phyloP scores from a whole-genome alignment of 2,329 filamentous ascomycete species.

The Purpureocillium takamizusanense region DNA sequence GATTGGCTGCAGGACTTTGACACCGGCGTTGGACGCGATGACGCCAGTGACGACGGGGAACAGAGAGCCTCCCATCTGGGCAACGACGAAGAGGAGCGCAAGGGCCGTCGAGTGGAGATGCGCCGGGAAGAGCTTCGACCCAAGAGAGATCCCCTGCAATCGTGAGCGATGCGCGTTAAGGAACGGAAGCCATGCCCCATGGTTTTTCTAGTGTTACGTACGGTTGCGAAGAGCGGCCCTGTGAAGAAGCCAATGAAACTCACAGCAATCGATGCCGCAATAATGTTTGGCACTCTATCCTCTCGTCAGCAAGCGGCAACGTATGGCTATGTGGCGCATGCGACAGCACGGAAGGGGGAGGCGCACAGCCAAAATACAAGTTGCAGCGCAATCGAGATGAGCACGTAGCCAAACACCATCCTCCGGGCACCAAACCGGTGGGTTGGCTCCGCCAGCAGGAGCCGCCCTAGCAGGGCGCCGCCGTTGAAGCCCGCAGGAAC shows the following conservation, averaged over 20 bases:
- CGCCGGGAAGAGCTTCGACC: constrained; percentile 38
- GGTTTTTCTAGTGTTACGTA: too few species aligned
- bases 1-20: constrained; percentile 41
- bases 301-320: too few species aligned
- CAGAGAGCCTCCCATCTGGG: constrained; percentile 44
- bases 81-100: constrained; percentile 46
- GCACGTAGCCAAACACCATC: constrained; percentile 47
- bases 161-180: too few species aligned
- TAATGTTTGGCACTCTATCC: constrained; percentile 29
- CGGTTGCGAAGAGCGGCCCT: constrained; percentile 49
- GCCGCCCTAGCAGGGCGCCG: constrained; percentile 45
- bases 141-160: constrained; percentile 42
- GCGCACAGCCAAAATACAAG: constrained; percentile 50
- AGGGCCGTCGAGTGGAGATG: constrained; percentile 12
- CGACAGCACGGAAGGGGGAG: too few species aligned
- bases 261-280: constrained; percentile 43
- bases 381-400: constrained; percentile 43
- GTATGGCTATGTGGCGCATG: too few species aligned
- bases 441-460: constrained; percentile 49
- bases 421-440: constrained; percentile 47
- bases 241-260: constrained; percentile 48
- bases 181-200: too few species aligned
- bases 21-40: constrained; percentile 34
- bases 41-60: constrained; percentile 48
- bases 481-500: constrained; percentile 52